Base-by-base conservation (phyloP, 2,329 filamentous ascomycete species). In the Botrytis squamosa region DNA sequence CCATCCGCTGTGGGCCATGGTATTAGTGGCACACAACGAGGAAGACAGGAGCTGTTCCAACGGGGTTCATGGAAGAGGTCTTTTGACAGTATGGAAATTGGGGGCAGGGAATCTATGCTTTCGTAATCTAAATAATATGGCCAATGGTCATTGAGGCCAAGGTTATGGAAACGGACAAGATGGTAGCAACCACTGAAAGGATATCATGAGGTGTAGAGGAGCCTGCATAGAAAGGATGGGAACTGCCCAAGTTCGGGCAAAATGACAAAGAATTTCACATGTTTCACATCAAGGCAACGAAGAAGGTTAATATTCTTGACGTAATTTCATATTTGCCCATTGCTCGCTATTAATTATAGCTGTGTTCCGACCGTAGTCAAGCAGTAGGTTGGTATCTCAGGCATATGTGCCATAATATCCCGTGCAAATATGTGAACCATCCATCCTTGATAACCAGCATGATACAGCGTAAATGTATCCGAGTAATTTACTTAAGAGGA, bases 401-500 rank as follows among this genome's bases (percentile, higher is more conserved):
- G 66, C 66, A 16, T 57, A 46, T 44, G n/a, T 20, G 44, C 71
- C 49, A 36, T 63, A 44, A 60, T n/a, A 62, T 63, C 66, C 42
- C 42, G 44, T 42, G 71, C 71, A 73, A 44, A 70, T 49, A 46
- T 55, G 33, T 33, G 52, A 60, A 40, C 63, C 63, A 72, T 60
- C 66, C 71, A 63, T 70, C 64, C 59, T 59, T 73, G 42, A 60
- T 63, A 63, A 63, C 77, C 76, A 72, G 76, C 75, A 62, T 55
- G 74, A 76, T 76, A 77, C 73, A 57, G 60, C 72, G 73, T 73
- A 73, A 74, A 74, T 76, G 59, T 62, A 77, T 76, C 75, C 69
- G 70, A 70, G 74, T 74, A 69, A 78, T 79, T 91, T 98, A 98
- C 91, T 99, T 99, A 86, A 99, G 93, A 86, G 96, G 96, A 90